These are phyloP conservation scores for Tolypocladium amazonense DNA, from an alignment of 2,329 filamentous ascomycete species.

Conservation along the genomic window DNA sequence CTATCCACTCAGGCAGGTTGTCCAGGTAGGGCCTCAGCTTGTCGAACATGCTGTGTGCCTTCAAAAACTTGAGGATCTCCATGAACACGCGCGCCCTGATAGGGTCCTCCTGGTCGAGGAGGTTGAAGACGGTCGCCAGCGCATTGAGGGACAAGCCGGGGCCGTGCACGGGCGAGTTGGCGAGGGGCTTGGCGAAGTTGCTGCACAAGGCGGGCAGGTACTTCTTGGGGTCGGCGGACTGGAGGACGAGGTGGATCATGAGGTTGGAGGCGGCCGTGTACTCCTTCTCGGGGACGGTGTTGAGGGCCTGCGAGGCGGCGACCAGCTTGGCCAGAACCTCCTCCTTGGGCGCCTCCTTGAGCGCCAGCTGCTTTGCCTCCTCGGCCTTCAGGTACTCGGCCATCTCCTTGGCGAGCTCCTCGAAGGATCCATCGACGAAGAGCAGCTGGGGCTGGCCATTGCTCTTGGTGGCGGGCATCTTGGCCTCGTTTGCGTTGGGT, in stretches of 20 bases:
- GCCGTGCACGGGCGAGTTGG: conserved; percentile 76
- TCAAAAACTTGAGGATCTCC: conserved; percentile 77
- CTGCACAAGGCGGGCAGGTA: conserved; percentile 82
- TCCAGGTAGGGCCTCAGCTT: conserved; percentile 74
- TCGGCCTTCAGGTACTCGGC: conserved; percentile 84
- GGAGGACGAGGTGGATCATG: conserved; percentile 82
- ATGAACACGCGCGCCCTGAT: conserved; percentile 85
- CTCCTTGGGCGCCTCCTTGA: conserved; percentile 60
- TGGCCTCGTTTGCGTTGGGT: conserved; percentile 6
- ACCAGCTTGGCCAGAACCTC: conserved; percentile 86
- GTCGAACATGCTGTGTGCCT: conserved; percentile 66
- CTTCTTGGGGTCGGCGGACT: conserved; percentile 74
- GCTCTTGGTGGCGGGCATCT: conserved; percentile 22
- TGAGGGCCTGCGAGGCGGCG: conserved; percentile 64
- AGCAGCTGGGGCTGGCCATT: conserved; percentile 48
- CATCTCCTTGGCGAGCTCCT: conserved; percentile 89
- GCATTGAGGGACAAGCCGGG: conserved; percentile 78
- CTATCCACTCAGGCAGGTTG: conserved; percentile 72
- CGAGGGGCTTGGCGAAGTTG: conserved; percentile 79
- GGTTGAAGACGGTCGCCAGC: conserved; percentile 94
- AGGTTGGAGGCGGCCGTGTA: conserved; percentile 95
- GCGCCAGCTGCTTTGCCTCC: conserved; percentile 64
- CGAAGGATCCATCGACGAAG: conserved; percentile 84
- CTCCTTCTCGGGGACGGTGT: conserved; percentile 87
- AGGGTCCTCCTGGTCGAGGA: conserved; percentile 64